These are phyloP conservation scores for Diaporthe citri DNA, from an alignment of 2,329 filamentous ascomycete species.

Conservation along the genomic window DNA sequence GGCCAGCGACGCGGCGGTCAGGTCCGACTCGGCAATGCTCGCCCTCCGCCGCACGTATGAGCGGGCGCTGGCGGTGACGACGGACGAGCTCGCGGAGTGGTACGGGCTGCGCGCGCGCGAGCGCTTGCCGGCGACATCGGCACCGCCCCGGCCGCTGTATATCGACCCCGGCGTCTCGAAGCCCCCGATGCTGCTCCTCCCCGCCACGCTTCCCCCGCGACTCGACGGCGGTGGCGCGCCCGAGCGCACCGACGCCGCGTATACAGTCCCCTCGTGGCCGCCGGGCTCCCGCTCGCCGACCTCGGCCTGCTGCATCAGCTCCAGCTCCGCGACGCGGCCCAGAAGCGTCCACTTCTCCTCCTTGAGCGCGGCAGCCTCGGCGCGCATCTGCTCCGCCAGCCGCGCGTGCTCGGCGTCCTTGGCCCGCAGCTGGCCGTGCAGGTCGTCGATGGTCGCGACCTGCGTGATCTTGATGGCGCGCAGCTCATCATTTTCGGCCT, in stretches of 20 bases:
- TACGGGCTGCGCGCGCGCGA: neutral
- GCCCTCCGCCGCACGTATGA: neutral
- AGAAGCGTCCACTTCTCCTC: slow-evolving; percentile 34
- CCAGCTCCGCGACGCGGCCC: slow-evolving; percentile 33
- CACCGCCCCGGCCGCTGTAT: neutral
- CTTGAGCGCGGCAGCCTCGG: slow-evolving; percentile 26
- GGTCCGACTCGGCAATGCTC: neutral
- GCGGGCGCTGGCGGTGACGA: neutral
- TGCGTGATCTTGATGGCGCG: slow-evolving; percentile 23
- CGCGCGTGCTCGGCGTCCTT: slow-evolving; percentile 28
- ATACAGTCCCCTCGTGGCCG: neutral
- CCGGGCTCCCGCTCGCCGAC: too few relatives aligned
- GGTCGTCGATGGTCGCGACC: slow-evolving; percentile 18
- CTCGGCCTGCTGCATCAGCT: neutral
- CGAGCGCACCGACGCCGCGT: neutral
- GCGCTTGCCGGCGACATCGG: neutral
- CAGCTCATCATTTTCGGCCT: slow-evolving; percentile 1
- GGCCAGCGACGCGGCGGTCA: slow-evolving; percentile 1
- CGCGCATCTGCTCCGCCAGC: slow-evolving; percentile 26
- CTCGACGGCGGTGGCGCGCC: neutral
- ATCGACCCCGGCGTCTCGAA: neutral
- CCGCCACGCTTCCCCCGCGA: neutral
- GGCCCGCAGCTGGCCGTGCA: slow-evolving; percentile 21
- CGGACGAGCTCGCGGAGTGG: neutral
- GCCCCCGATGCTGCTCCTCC: neutral